phyloP scores from a whole-genome alignment of 331 rosid genomes.

The Malus hybrid region DNA sequence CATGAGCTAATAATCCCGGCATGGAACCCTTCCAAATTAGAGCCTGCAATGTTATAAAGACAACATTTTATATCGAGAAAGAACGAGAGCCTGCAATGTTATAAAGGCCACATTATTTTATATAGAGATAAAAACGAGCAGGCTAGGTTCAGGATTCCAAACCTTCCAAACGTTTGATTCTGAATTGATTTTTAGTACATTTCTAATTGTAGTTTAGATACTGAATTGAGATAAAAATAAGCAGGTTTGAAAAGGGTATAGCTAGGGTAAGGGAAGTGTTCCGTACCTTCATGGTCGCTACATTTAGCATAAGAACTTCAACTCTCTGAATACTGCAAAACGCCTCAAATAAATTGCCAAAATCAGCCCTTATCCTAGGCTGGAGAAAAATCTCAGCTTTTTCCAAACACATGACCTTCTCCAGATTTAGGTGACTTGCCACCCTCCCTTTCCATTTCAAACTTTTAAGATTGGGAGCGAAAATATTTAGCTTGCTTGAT shows the following conservation, averaged over 20 bases:
- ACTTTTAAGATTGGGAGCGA: neutral
- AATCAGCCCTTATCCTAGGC: neutral
- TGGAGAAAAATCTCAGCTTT: conserved; percentile 5
- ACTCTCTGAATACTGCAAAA: neutral
- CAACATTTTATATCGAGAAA: too few relatives aligned
- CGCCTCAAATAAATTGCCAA: neutral
- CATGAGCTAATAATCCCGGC: neutral
- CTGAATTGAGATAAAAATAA: neutral
- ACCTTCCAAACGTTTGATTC: too few relatives aligned
- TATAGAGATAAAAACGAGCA: too few relatives aligned
- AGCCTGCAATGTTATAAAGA: conserved; percentile 1
- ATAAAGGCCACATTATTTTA: neutral
- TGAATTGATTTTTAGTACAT: too few relatives aligned
- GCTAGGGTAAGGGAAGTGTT: neutral
- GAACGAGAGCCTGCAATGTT: neutral
- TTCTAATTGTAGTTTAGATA: too few relatives aligned
- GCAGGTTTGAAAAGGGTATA: neutral
- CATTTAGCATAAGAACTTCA: neutral
- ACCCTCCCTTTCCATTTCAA: neutral
- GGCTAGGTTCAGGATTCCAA: too few relatives aligned
- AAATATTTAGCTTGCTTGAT: neutral
- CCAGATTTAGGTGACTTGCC: neutral
- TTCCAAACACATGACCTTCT: neutral
- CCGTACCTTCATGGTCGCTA: neutral
- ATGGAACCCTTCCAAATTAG: neutral